These are phyloP conservation scores for Alternaria rosae DNA, from an alignment of 2,329 filamentous ascomycete genomes.

Conservation along the genomic window DNA sequence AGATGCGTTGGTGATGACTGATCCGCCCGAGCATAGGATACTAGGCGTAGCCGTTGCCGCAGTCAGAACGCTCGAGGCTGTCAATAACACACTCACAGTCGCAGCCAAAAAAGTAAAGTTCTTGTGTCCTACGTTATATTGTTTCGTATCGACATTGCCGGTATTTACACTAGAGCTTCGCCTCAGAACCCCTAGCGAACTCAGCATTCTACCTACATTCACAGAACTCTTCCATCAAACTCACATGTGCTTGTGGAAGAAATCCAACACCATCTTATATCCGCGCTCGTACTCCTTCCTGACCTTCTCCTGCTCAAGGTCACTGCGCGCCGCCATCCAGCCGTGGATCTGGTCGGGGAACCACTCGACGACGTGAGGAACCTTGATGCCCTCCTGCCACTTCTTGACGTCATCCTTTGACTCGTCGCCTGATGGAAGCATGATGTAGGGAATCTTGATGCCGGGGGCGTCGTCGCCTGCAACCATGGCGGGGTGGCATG, in stretches of 20 bases:
- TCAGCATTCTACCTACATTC: slow-evolving; percentile 18
- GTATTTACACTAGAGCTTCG: slow-evolving; percentile 21
- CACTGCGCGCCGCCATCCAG: slow-evolving; percentile 55
- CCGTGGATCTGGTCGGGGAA: slow-evolving; percentile 58
- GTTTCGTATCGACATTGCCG: background rate
- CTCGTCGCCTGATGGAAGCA: slow-evolving; percentile 67
- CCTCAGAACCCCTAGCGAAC: slow-evolving; percentile 22
- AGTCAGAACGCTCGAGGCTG: background rate
- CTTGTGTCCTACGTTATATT: background rate
- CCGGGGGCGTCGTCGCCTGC: slow-evolving; percentile 64
- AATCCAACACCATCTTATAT: slow-evolving; percentile 59
- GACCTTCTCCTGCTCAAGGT: slow-evolving; percentile 57
- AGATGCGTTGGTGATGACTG: background rate
- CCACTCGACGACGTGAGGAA: slow-evolving; percentile 57
- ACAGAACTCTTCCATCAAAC: slow-evolving; percentile 20
- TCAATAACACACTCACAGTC: background rate
- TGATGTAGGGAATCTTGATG: slow-evolving; percentile 64
- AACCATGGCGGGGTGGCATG: slow-evolving; percentile 68
- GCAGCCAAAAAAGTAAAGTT: background rate
- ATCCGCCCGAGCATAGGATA: background rate
- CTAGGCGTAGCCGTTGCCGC: background rate
- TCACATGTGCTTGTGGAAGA: slow-evolving; percentile 63
- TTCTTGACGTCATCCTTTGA: slow-evolving; percentile 59
- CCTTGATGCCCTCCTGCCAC: slow-evolving; percentile 59
- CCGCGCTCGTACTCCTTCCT: slow-evolving; percentile 60